phyloP scores from a whole-genome alignment of 108 stramenopile genomes.

The Cyclotella kingstonii region DNA sequence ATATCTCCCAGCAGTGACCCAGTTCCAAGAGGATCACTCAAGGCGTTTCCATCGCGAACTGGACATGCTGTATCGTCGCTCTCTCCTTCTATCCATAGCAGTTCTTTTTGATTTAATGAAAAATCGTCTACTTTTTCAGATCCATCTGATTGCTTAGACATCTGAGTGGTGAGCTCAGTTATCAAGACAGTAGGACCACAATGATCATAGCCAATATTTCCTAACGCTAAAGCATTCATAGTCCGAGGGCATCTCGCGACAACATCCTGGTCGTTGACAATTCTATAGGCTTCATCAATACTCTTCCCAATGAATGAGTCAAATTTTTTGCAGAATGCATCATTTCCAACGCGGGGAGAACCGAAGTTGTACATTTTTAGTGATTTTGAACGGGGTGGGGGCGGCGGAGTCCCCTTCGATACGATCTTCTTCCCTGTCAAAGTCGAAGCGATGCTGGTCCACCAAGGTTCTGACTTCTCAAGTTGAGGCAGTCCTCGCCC shows the following conservation, averaged over 20 bases:
- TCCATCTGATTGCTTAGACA: constrained; percentile 23
- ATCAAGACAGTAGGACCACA: constrained; percentile 76
- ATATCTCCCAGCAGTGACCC: constrained; percentile 73
- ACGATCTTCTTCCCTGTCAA: constrained; percentile 48
- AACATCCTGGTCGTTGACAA: constrained; percentile 83
- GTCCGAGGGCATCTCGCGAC: constrained; percentile 84
- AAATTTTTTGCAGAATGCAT: constrained; percentile 59
- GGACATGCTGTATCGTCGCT: constrained; percentile 60
- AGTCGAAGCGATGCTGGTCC: constrained; percentile 71
- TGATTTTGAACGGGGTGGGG: constrained; percentile 71
- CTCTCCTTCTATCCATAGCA: constrained; percentile 78
- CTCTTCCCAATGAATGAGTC: constrained; percentile 56
- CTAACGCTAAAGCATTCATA: constrained; percentile 57
- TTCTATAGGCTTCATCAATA: constrained; percentile 69
- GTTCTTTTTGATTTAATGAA: constrained; percentile 13
- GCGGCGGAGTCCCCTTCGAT: constrained; percentile 18
- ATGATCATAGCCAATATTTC: constrained; percentile 79
- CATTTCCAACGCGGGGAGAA: constrained; percentile 81
- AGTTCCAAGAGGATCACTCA: constrained; percentile 58
- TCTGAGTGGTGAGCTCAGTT: constrained; percentile 31
- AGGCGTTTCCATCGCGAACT: constrained; percentile 67
- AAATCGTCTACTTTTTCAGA: constrained; percentile 5
- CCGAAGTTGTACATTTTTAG: constrained; percentile 82
- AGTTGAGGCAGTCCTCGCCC: constrained; percentile 69
- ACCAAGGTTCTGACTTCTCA: constrained; percentile 72